Conservation (phyloP, 371 early-diverging fungal species). For the Entomophthora muscae region DNA sequence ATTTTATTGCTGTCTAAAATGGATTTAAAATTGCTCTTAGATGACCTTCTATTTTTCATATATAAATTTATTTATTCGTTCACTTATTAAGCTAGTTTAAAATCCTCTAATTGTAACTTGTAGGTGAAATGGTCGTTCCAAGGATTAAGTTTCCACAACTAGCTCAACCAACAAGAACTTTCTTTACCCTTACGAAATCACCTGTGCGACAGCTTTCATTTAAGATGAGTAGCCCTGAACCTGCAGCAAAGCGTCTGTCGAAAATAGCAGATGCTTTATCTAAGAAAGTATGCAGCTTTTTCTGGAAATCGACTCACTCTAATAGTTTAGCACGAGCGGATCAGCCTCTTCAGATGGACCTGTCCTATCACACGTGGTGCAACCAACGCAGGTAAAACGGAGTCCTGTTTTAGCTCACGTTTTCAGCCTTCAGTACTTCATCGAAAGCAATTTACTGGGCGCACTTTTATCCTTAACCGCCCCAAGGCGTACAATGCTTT, state of each 20-base stretch:
- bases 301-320: neutral
- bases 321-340: neutral
- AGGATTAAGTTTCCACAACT: too few relatives aligned
- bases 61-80: too few relatives aligned
- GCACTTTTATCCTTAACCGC: constrained; percentile 72
- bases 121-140: too few relatives aligned
- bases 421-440: constrained; percentile 36
- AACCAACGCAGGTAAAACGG: neutral
- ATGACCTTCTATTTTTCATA: too few relatives aligned
- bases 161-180: too few relatives aligned
- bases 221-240: neutral
- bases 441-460: constrained; percentile 43
- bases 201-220: too few relatives aligned
- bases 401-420: neutral
- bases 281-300: neutral
- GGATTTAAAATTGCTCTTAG: too few relatives aligned
- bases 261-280: neutral
- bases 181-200: too few relatives aligned
- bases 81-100: too few relatives aligned
- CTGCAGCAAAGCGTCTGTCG: neutral
- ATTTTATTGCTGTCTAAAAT: too few relatives aligned
- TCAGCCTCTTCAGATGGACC: neutral
- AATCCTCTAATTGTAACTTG: too few relatives aligned
- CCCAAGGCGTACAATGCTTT: constrained; percentile 79
- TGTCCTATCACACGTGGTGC: neutral